Percentiles rank a stretch among this genome's conserved stretches.
Conservation (phyloP, 371 early-diverging fungal species). For the Circinella umbellata region DNA sequence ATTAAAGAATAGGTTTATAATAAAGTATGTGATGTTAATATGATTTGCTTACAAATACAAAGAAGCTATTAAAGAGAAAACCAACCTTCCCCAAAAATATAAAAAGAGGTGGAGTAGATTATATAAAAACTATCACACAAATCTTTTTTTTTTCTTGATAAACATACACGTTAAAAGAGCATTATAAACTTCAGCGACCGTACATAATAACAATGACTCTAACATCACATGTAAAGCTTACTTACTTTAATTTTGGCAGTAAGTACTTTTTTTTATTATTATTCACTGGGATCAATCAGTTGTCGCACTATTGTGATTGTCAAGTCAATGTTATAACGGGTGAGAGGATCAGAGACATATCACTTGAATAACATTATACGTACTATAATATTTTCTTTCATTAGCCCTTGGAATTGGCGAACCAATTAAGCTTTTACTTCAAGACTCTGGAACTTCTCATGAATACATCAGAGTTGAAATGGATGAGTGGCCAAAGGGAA, state of each 20-base stretch:
- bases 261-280: background rate
- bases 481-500: conserved; percentile 23
- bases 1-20: too few relatives aligned
- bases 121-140: too few relatives aligned
- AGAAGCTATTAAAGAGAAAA: too few relatives aligned
- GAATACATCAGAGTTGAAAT: conserved; percentile 23
- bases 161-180: too few relatives aligned
- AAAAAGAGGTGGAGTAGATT: too few relatives aligned
- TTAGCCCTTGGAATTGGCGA: conserved; percentile 32
- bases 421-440: conserved; percentile 25
- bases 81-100: too few relatives aligned
- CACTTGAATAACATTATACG: background rate
- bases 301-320: too few relatives aligned
- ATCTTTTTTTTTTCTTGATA: too few relatives aligned
- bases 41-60: too few relatives aligned
- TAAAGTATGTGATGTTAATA: too few relatives aligned
- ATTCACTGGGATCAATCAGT: background rate
- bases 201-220: too few relatives aligned
- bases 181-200: too few relatives aligned
- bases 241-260: conserved; percentile 5
- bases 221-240: background rate
- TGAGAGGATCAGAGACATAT: background rate
- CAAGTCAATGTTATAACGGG: background rate
- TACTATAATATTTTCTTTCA: background rate
- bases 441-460: conserved; percentile 31